Base-by-base conservation (phyloP, 192 early-diverging fungal genomes). In the Coemansia sp. region DNA sequence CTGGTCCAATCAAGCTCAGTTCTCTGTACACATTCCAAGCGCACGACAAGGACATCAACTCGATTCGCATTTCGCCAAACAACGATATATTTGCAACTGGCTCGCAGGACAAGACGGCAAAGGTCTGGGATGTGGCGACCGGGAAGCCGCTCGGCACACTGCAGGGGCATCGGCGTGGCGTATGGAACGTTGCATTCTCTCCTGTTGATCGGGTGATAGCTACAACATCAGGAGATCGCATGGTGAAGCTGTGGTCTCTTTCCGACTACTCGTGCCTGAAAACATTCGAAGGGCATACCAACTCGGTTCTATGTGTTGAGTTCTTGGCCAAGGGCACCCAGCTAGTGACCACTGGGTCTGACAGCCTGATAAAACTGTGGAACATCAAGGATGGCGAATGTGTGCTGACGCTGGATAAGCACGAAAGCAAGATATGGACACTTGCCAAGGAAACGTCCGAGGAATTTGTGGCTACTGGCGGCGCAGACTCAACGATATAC, bases 221-320 rank as follows among this genome's bases (percentile, higher is more conserved):
- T 10, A 97, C 96, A 0, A 85, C 88, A 25, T 97, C 95, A 0
- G 89, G 90, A 56, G 97, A 99, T 71, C 91, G 94, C 73, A 96
- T 91, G 2, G 86, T 97, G 64, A 94, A 93, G 78, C 83, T 99
- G 55, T 99, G 97, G 97, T 90, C 87, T 50, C 73, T 97, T 27
- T 87, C 83, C 15, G 95, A 98, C 55, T 91, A 87, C 59, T 73
- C 86, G 17, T 99, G 97, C 82, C 74, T 97, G 13, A 92, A 91
- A 82, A 97, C 96, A 0, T 90, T 99, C 71, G 96, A 99, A 64
- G 96, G 97, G 0, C 97, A 99, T 67, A 89, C 94, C n/a, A 98
- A 94, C 79, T 92, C 94, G 4, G 94, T 97, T 11, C 84, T 99
- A 19, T 86, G 88, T 63, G 83, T 92, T 6, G 82, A 83, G 28